Percentiles rank a stretch among this genome's conserved stretches.
Evolutionary conservation across 2,329 filamentous ascomycete genomes (phyloP).

Genomic region (Ambrosiella beaveri): DNA sequence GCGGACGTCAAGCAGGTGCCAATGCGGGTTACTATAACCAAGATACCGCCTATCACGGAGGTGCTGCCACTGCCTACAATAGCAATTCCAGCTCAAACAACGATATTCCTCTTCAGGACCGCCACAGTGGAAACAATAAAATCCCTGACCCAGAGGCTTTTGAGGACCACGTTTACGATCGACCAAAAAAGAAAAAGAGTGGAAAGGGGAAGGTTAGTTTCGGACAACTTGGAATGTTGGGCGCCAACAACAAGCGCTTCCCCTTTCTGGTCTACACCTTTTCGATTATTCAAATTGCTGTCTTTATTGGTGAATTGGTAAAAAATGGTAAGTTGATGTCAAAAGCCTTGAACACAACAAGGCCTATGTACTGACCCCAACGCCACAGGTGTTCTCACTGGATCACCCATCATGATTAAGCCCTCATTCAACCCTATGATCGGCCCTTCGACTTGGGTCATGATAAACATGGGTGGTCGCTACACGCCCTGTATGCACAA

Average conservation of each 20-base stretch:
- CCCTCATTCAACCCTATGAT: constrained; percentile 95
- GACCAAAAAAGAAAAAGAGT: constrained; percentile 23
- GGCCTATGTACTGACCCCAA: constrained; percentile 4
- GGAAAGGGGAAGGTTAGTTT: constrained; percentile 31
- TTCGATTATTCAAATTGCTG: constrained; percentile 56
- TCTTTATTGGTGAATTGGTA: constrained; percentile 79
- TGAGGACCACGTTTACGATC: constrained; percentile 46
- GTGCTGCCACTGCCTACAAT: constrained; percentile 21
- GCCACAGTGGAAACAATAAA: constrained; percentile 15
- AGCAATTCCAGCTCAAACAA: constrained; percentile 24
- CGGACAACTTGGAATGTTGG: constrained; percentile 43
- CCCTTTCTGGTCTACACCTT: constrained; percentile 75
- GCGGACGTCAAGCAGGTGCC: constrained; percentile 18
- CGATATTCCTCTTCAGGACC: constrained; percentile 40
- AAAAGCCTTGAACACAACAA: neutral
- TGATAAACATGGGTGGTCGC: constrained; percentile 93
- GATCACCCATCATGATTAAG: constrained; percentile 59
- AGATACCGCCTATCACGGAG: constrained; percentile 42
- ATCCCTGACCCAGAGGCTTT: constrained; percentile 22
- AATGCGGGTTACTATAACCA: constrained; percentile 19
- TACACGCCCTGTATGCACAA: constrained; percentile 93
- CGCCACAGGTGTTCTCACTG: constrained; percentile 52
- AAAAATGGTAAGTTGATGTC: constrained; percentile 49
- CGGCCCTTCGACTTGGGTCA: constrained; percentile 71
- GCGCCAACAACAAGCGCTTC: constrained; percentile 36